Percentiles rank a stretch among this genome's conserved stretches.
Conservation (phyloP, 257 asterid genomes). For the Solanum habrochaites region DNA sequence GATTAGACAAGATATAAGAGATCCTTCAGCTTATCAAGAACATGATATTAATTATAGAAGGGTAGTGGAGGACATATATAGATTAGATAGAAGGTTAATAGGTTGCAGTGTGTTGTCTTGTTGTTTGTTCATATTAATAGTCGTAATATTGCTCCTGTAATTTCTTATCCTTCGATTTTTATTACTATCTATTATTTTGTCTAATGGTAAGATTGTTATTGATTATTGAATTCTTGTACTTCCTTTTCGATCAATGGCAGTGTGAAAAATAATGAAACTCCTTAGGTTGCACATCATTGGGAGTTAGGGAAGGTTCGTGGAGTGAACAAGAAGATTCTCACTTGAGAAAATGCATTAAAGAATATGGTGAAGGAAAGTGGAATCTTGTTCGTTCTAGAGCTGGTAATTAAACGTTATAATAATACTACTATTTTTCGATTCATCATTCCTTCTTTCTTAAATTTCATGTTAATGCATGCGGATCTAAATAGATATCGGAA, state of each 20-base stretch:
- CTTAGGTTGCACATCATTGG: background rate
- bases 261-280: background rate
- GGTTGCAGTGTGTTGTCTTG: background rate
- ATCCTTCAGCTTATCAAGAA: too few species aligned
- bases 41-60: too few species aligned
- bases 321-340: constrained; percentile 12
- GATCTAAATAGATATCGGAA: constrained; percentile 54
- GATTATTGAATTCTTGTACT: background rate
- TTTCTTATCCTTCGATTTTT: background rate
- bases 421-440: background rate
- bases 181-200: background rate
- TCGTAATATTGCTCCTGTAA: background rate
- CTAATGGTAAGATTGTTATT: background rate
- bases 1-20: too few species aligned
- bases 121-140: background rate
- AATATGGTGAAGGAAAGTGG: constrained; percentile 19
- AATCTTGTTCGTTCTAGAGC: constrained; percentile 6
- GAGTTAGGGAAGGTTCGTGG: constrained; percentile 12
- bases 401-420: background rate
- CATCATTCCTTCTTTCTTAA: background rate
- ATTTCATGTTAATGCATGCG: background rate
- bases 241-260: background rate
- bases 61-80: background rate
- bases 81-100: too few species aligned
- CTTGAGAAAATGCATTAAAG: constrained; percentile 2